Conservation (phyloP, 2,329 filamentous ascomycete species). For the Aspergillus unguis region DNA sequence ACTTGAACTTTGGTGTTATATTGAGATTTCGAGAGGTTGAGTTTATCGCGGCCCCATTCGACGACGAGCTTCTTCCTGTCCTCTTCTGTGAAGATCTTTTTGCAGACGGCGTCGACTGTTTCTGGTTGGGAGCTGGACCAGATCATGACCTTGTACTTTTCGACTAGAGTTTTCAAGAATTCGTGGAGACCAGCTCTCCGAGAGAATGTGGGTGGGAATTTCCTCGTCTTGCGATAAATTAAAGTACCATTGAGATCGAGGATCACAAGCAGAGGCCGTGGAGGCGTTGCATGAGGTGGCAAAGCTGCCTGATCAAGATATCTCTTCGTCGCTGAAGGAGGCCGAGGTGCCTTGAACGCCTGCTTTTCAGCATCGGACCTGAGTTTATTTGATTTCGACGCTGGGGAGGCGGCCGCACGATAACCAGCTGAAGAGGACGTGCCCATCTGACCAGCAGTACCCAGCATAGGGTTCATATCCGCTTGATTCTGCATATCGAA, state of each 20-base stretch:
- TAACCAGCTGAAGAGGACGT: not conserved
- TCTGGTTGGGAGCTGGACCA: constrained; percentile 81
- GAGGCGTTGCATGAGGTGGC: constrained; percentile 43
- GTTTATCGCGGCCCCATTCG: constrained; percentile 73
- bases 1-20: constrained; percentile 73
- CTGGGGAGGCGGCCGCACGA: not conserved
- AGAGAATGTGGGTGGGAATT: constrained; percentile 54
- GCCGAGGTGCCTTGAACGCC: constrained; percentile 20
- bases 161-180: constrained; percentile 73
- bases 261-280: constrained; percentile 71
- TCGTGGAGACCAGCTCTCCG: constrained; percentile 63
- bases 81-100: constrained; percentile 56
- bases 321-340: constrained; percentile 55
- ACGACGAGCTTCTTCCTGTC: constrained; percentile 60
- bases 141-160: constrained; percentile 74
- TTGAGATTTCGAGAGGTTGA: constrained; percentile 63
- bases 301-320: constrained; percentile 60
- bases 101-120: constrained; percentile 63
- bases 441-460: constrained; percentile 7
- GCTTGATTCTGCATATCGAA: constrained; percentile 10
- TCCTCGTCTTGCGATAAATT: constrained; percentile 63
- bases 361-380: not conserved
- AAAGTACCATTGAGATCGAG: constrained; percentile 94
- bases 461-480: constrained; percentile 10
- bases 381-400: not conserved